Evolutionary conservation across 2,329 filamentous ascomycete genomes (phyloP), one percentile per base, ranked within the genome.

Genomic region (Parastagonospora nodorum): DNA sequence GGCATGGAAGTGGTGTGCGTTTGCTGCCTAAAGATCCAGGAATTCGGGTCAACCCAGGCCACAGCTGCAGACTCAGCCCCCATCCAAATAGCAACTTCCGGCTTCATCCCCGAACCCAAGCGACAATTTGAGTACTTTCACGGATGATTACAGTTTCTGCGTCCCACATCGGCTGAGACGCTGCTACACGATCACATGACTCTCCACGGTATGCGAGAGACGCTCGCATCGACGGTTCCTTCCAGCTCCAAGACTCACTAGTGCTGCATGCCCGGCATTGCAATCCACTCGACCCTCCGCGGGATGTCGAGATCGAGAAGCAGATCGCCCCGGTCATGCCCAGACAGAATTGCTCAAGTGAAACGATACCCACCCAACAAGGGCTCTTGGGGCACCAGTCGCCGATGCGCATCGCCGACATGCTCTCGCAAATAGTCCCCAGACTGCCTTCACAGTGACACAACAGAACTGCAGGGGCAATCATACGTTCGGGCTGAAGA

Each of bases 11-110:
- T 36, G 48, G 49, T 44, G 43, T 43, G 32, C 41, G 19, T 51
- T 45, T 50, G 55, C 55, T 54, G 55, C 55, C 55, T 53, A 48
- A 57, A 10, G 14, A 12, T 48, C 56, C 56, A 42, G 42, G 30
- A 37, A 14, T 40, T 28, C 51, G 58, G 55, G 40, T 50, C 45
- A 30, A 44, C 30, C 47, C 48, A 49, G 45, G 36, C 36, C 12
- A 38, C 39, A 37, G 44, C 48, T 48, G 46, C 50, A 48, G 24
- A 51, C 49, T 57, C 28, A 42, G 42, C 46, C 50, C 43, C 45
- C 50, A 28, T 19, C 10, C 16, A 32, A 42, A 38, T 36, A 48
- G 31, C 31, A 28, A 28, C n/a, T 24, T 29, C 32, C 32, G 19
- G 30, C 24, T 15, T 29, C 11, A 15, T 16, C 33, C 33, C 40